Evolutionary conservation across 805 yeast species (phyloP).

Genomic region (Teunomyces panamensis): DNA sequence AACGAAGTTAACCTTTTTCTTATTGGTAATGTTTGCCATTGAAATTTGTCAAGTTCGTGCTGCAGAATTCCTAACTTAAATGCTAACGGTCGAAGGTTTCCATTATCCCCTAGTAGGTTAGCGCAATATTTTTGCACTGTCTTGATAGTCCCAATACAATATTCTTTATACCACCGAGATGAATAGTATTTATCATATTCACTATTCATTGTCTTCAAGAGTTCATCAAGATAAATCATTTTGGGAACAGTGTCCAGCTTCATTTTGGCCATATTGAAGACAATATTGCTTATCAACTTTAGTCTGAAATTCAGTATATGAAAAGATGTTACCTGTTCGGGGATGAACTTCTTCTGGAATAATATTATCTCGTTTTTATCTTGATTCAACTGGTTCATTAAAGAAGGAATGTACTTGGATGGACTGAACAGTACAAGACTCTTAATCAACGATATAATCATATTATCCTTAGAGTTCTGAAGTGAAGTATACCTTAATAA

Average conservation of each 20-base stretch:
- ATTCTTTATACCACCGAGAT: constrained; percentile 25
- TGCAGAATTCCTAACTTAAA: constrained; percentile 28
- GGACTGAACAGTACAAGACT: constrained; percentile 24
- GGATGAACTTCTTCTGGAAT: constrained; percentile 14
- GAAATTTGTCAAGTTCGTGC: constrained; percentile 16
- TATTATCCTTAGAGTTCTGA: constrained; percentile 19
- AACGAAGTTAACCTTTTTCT: constrained; percentile 22
- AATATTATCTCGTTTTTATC: constrained; percentile 15
- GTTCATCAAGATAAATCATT: constrained; percentile 15
- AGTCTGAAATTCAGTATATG: constrained; percentile 19
- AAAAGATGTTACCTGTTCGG: constrained; percentile 15
- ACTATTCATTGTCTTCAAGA: constrained; percentile 21
- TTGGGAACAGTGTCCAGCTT: constrained; percentile 11
- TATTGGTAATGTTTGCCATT: constrained; percentile 22
- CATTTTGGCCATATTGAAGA: constrained; percentile 17
- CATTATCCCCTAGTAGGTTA: constrained; percentile 11
- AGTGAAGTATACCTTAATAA: constrained; percentile 20
- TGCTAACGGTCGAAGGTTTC: constrained; percentile 17
- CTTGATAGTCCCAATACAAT: constrained; percentile 26
- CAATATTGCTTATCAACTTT: constrained; percentile 16
- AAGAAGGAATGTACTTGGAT: constrained; percentile 23
- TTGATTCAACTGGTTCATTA: constrained; percentile 18
- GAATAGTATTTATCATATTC: constrained; percentile 25
- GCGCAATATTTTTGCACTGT: constrained; percentile 17
- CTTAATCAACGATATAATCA: constrained; percentile 20